phyloP scores from a whole-genome alignment of 2,329 filamentous ascomycete species.

The Alternaria novae-zelandiae region DNA sequence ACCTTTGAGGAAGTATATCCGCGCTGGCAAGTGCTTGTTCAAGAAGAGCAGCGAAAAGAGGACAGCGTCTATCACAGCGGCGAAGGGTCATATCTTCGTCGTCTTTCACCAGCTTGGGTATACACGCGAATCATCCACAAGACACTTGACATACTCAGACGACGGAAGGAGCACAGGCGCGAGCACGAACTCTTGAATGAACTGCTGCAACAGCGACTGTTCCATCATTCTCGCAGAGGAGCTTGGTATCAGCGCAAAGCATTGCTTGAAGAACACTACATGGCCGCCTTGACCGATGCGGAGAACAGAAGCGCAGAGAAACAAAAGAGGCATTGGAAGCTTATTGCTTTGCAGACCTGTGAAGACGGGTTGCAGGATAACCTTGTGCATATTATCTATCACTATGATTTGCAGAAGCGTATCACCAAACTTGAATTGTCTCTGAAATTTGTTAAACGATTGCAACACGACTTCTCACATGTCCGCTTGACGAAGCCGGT shows the following conservation, averaged over 20 bases:
- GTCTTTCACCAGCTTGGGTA: slow-evolving; percentile 89
- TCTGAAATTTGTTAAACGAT: slow-evolving; percentile 79
- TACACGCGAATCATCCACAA: slow-evolving; percentile 95
- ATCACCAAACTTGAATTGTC: slow-evolving; percentile 88
- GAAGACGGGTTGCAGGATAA: slow-evolving; percentile 86
- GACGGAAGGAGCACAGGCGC: slow-evolving; percentile 77
- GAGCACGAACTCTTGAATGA: slow-evolving; percentile 79
- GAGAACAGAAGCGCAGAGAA: slow-evolving; percentile 55
- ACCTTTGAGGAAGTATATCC: slow-evolving; percentile 77
- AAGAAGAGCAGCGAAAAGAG: slow-evolving; percentile 80
- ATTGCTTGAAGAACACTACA: slow-evolving; percentile 92
- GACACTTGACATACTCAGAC: slow-evolving; percentile 76
- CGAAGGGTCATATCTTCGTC: slow-evolving; percentile 86
- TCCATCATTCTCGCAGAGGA: slow-evolving; percentile 83
- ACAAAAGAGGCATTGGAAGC: slow-evolving; percentile 84
- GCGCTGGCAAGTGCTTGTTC: slow-evolving; percentile 77
- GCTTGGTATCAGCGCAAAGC: slow-evolving; percentile 97
- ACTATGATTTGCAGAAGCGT: slow-evolving; percentile 93
- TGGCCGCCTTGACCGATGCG: slow-evolving; percentile 60
- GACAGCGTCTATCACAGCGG: slow-evolving; percentile 77
- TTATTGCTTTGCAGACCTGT: slow-evolving; percentile 77
- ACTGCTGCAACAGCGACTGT: slow-evolving; percentile 79
- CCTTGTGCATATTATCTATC: slow-evolving; percentile 88
- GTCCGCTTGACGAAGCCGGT: slow-evolving; percentile 77
- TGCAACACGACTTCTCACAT: slow-evolving; percentile 93